Percentiles rank a stretch among this genome's conserved stretches.
Conservation (phyloP, 2,329 filamentous ascomycete species). For the Penicillium fuscoglaucum region DNA sequence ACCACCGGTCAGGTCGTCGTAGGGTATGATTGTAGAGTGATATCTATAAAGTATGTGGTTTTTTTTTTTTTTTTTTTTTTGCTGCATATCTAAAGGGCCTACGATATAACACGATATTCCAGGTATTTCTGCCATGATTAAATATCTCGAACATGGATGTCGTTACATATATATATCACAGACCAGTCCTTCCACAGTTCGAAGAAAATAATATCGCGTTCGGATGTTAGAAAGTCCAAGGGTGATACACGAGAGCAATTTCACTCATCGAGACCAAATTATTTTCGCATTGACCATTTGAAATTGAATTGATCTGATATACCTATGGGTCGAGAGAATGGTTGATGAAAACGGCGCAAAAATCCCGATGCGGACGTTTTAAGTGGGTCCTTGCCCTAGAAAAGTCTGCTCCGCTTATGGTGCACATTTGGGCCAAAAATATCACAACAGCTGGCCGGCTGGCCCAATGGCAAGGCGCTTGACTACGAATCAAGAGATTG, state of each 20-base stretch:
- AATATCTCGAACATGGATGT: neutral
- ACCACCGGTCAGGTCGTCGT: neutral
- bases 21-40: neutral
- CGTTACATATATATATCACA: neutral
- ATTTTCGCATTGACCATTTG: neutral
- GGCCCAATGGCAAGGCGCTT: slow-evolving; percentile 54
- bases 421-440: neutral
- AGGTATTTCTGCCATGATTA: neutral
- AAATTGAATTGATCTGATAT: neutral
- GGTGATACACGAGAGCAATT: neutral
- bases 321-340: neutral
- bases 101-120: no score
- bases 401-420: neutral
- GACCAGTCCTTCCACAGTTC: neutral
- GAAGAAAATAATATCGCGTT: neutral
- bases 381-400: neutral
- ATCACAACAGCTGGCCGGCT: neutral
- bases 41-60: no score
- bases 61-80: no score
- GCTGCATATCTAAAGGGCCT: no score
- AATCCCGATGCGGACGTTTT: neutral
- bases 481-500: slow-evolving; percentile 56
- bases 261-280: neutral
- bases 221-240: neutral
- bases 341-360: neutral